A percentile compares a stretch with the other conserved stretches of the same genome.
phyloP scores from a whole-genome alignment of 1,284 basidiomycete species.

The Heliocybe sulcata region DNA sequence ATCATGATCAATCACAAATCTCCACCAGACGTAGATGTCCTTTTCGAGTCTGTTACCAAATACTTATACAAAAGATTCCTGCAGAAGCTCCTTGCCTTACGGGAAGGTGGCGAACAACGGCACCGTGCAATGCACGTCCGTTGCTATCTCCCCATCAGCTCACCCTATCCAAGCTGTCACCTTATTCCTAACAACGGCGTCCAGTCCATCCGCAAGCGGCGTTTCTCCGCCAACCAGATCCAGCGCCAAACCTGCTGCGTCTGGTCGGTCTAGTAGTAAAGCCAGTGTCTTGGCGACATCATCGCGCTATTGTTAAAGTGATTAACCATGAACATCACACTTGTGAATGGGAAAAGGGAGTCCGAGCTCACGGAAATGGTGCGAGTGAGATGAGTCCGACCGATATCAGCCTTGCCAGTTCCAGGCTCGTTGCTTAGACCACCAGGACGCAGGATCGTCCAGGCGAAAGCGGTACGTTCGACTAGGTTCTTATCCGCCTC shows the following conservation, averaged over 20 bases:
- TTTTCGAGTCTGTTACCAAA: too few species aligned
- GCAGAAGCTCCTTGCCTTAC: too few species aligned
- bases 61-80: too few species aligned
- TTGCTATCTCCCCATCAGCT: too few species aligned
- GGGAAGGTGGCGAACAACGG: too few species aligned
- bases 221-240: conserved; percentile 57
- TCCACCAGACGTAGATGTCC: too few species aligned
- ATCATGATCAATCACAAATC: too few species aligned
- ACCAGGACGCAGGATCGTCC: conserved; percentile 67
- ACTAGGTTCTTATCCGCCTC: conserved; percentile 65
- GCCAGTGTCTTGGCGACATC: conserved; percentile 56
- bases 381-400: conserved; percentile 44
- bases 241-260: conserved; percentile 54
- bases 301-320: conserved; percentile 34
- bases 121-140: too few species aligned
- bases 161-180: conserved; percentile 40
- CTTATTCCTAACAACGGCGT: conserved; percentile 40
- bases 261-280: conserved; percentile 43
- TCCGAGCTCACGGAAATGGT: conserved; percentile 33
- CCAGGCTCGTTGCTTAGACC: conserved; percentile 47
- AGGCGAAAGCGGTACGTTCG: conserved; percentile 51
- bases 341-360: background rate
- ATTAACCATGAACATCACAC: background rate
- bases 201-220: conserved; percentile 39
- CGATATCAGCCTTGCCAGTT: conserved; percentile 45